Percentiles rank a stretch among this genome's conserved stretches.
Evolutionary conservation across 1,139 yeast species (phyloP).

Genomic region (Lodderomyces parapsilosis): DNA sequence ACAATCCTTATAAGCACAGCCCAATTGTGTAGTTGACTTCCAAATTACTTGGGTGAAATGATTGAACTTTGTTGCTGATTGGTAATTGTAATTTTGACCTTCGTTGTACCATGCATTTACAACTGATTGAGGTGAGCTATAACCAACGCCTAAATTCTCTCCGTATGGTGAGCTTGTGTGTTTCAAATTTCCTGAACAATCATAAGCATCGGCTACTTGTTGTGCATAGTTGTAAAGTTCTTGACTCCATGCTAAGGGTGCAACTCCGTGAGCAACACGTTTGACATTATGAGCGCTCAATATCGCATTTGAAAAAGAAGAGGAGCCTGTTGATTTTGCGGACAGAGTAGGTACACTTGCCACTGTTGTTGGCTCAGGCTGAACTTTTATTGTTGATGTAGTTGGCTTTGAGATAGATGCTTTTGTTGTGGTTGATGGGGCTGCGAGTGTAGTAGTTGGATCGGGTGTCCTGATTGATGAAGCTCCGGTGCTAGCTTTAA

Average conservation of each 20-base stretch:
- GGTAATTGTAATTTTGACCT: constrained; percentile 56
- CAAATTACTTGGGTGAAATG: constrained; percentile 89
- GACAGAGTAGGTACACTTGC: background rate
- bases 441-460: background rate
- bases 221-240: constrained; percentile 65
- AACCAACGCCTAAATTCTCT: constrained; percentile 84
- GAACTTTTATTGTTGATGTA: constrained; percentile 5
- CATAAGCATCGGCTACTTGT: constrained; percentile 60
- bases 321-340: background rate
- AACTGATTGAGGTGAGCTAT: constrained; percentile 50
- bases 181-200: constrained; percentile 64
- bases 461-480: background rate
- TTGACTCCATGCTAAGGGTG: constrained; percentile 60
- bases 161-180: constrained; percentile 83
- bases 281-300: constrained; percentile 58
- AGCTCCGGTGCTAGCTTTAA: background rate
- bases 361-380: constrained; percentile 7
- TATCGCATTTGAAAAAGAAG: constrained; percentile 17
- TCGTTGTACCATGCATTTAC: constrained; percentile 86
- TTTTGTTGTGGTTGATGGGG: background rate
- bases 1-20: constrained; percentile 60
- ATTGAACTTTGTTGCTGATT: constrained; percentile 35
- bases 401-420: background rate
- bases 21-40: constrained; percentile 65
- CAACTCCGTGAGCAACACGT: constrained; percentile 66